Evolutionary conservation across 2,329 filamentous ascomycete genomes (phyloP).

Genomic region (Harringtonia lauricola): DNA sequence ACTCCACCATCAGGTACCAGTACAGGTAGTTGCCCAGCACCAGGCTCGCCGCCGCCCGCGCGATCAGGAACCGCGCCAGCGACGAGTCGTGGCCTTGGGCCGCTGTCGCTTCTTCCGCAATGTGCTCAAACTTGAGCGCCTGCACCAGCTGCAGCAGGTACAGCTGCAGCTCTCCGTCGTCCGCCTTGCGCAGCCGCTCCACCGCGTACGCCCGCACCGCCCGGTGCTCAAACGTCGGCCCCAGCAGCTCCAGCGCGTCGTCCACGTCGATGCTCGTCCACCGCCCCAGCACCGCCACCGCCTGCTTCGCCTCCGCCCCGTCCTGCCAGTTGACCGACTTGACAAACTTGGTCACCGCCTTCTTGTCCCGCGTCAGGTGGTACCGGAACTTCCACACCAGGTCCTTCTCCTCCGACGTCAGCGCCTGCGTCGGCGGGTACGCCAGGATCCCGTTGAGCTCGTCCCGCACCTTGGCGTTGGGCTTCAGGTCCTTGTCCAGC

Average conservation of each 20-base stretch:
- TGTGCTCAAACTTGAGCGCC: conserved; percentile 86
- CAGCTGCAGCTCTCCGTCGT: conserved; percentile 80
- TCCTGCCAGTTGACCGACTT: conserved; percentile 49
- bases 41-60: conserved; percentile 78
- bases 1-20: conserved; percentile 98
- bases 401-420: conserved; percentile 88
- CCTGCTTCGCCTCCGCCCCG: conserved; percentile 47
- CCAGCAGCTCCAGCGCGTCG: conserved; percentile 86
- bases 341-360: conserved; percentile 89
- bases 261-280: conserved; percentile 98
- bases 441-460: conserved; percentile 85
- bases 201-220: conserved; percentile 89
- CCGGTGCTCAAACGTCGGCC: conserved; percentile 81
- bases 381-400: conserved; percentile 96
- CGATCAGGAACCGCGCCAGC: conserved; percentile 78
- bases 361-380: conserved; percentile 84
- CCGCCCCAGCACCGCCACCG: conserved; percentile 77
- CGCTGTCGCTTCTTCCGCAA: conserved; percentile 47
- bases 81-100: conserved; percentile 69
- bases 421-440: conserved; percentile 81
- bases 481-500: conserved; percentile 87
- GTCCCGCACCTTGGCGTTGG: conserved; percentile 90
- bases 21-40: conserved; percentile 90
- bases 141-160: conserved; percentile 93
- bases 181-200: conserved; percentile 79